These are phyloP conservation scores for Arachis stenosperma DNA, from an alignment of 306 rosid species.

Conservation along the genomic window DNA sequence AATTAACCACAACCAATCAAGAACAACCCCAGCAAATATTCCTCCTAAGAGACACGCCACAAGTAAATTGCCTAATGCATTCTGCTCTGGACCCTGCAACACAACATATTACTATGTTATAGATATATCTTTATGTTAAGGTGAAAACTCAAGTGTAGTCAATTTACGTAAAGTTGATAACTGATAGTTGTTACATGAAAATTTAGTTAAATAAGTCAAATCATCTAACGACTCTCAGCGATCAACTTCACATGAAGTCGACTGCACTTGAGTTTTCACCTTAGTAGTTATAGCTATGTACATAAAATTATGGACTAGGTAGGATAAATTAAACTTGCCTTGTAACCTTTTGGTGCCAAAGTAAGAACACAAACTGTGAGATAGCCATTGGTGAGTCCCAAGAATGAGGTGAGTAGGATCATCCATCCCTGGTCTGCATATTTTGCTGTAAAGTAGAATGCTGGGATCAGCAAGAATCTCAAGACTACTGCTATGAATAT, in stretches of 20 bases:
- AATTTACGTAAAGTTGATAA: too few species aligned
- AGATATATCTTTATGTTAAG: too few species aligned
- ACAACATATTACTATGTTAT: neutral
- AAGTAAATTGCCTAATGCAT: slow-evolving; percentile 86
- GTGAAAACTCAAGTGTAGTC: too few species aligned
- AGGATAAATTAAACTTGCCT: slow-evolving; percentile 42
- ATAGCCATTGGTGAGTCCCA: slow-evolving; percentile 82
- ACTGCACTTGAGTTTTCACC: too few species aligned
- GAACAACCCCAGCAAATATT: slow-evolving; percentile 67
- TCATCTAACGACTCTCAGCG: too few species aligned
- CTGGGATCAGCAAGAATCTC: slow-evolving; percentile 70
- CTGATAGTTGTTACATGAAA: too few species aligned
- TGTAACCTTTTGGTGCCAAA: slow-evolving; percentile 77
- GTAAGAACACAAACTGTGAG: slow-evolving; percentile 83
- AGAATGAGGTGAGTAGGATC: slow-evolving; percentile 68
- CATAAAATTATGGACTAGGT: too few species aligned
- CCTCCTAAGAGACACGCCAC: slow-evolving; percentile 63
- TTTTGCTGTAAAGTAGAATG: slow-evolving; percentile 82
- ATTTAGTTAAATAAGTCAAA: too few species aligned
- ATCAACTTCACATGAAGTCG: too few species aligned
- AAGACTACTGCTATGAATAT: slow-evolving; percentile 48
- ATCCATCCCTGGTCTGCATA: slow-evolving; percentile 87
- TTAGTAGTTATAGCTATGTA: too few species aligned
- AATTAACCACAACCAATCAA: slow-evolving; percentile 87
- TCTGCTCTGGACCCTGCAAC: slow-evolving; percentile 89